Evolutionary conservation across 2,329 filamentous ascomycete genomes (phyloP).

Genomic region (Calonectria pteridis): DNA sequence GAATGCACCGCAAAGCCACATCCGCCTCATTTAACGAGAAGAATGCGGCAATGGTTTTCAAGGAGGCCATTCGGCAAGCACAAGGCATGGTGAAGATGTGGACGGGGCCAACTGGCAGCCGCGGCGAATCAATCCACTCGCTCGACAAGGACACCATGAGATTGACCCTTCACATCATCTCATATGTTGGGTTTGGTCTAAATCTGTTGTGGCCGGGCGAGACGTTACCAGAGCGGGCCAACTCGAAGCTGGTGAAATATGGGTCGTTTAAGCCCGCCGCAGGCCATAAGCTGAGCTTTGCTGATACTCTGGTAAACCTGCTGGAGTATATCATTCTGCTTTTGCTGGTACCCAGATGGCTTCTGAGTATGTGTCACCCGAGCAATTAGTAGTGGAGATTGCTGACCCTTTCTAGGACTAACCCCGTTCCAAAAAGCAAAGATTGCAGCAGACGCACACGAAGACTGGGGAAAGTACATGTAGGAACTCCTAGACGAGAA

Average conservation of each 20-base stretch:
- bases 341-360: slow-evolving; percentile 69
- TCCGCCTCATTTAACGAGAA: slow-evolving; percentile 81
- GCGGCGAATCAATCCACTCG: slow-evolving; percentile 62
- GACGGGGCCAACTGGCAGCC: slow-evolving; percentile 52
- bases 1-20: slow-evolving; percentile 78
- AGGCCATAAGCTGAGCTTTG: slow-evolving; percentile 75
- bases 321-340: slow-evolving; percentile 74
- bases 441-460: slow-evolving; percentile 65
- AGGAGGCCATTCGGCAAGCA: slow-evolving; percentile 72
- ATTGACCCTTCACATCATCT: slow-evolving; percentile 67
- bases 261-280: slow-evolving; percentile 57
- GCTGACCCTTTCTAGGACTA: slow-evolving; percentile 46
- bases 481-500: slow-evolving; percentile 76
- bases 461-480: slow-evolving; percentile 78
- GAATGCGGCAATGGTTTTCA: slow-evolving; percentile 77
- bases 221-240: slow-evolving; percentile 56
- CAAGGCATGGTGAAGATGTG: slow-evolving; percentile 71
- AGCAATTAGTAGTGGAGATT: background rate
- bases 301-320: slow-evolving; percentile 70
- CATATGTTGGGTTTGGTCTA: slow-evolving; percentile 79
- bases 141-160: slow-evolving; percentile 75
- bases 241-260: slow-evolving; percentile 63
- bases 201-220: slow-evolving; percentile 73
- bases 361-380: slow-evolving; percentile 59
- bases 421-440: slow-evolving; percentile 66